phyloP scores from a whole-genome alignment of 2,329 filamentous ascomycete genomes.

The Aspergillus glaucus region DNA sequence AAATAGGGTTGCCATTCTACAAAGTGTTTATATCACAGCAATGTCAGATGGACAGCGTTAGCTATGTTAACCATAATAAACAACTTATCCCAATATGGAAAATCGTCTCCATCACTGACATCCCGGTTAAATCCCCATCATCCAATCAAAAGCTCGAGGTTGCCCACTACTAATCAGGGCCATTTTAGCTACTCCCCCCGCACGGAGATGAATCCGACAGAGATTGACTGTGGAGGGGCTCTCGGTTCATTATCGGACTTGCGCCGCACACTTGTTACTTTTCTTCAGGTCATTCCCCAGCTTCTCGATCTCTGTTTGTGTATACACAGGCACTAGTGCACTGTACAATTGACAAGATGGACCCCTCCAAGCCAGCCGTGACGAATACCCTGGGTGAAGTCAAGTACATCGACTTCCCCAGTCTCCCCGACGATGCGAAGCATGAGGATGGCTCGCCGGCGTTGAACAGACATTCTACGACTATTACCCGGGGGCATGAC shows the following conservation, averaged over 20 bases:
- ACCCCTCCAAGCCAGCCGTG: conserved; percentile 14
- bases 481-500: conserved; percentile 77
- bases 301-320: neutral
- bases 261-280: neutral
- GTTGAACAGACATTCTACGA: conserved; percentile 81
- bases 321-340: neutral
- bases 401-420: conserved; percentile 53
- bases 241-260: conserved; percentile 5
- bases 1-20: too few relatives aligned
- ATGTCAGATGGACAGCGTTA: too few relatives aligned
- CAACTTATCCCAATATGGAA: neutral
- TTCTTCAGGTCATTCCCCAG: neutral
- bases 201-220: too few relatives aligned
- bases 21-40: too few relatives aligned
- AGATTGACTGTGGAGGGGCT: conserved; percentile 1
- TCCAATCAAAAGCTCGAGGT: too few relatives aligned
- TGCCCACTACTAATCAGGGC: too few relatives aligned
- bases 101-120: neutral
- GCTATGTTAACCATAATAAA: neutral
- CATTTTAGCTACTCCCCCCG: too few relatives aligned
- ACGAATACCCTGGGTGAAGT: conserved; percentile 35
- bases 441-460: conserved; percentile 53
- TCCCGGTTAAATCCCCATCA: too few relatives aligned
- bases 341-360: conserved; percentile 12
- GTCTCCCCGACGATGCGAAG: conserved; percentile 46